Percentiles rank a stretch among this genome's conserved stretches.
Conservation (phyloP, 257 asterid species). For the Datura wrightii region DNA sequence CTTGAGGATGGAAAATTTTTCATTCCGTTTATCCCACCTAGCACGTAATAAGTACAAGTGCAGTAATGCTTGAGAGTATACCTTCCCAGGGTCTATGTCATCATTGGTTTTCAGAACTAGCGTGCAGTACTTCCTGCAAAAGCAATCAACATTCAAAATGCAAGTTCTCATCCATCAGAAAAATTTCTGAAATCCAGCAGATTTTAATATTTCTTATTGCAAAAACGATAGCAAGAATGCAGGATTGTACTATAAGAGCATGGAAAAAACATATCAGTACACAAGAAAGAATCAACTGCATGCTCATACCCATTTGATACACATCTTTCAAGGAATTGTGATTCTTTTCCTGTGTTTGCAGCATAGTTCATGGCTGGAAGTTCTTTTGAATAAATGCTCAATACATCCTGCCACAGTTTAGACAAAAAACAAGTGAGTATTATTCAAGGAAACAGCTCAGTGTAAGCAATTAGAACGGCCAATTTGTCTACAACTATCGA, state of each 20-base stretch:
- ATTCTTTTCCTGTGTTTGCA: slow-evolving; percentile 89
- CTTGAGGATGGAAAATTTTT: background rate
- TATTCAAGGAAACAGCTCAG: background rate
- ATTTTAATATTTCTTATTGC: background rate
- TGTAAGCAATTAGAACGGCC: background rate
- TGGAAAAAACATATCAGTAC: background rate
- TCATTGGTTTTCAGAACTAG: slow-evolving; percentile 61
- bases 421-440: background rate
- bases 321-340: slow-evolving; percentile 83
- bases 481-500: slow-evolving; percentile 20
- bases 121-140: slow-evolving; percentile 81
- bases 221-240: background rate
- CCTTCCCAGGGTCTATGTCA: slow-evolving; percentile 56
- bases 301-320: slow-evolving; percentile 76
- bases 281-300: background rate
- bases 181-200: background rate
- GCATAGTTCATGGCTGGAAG: slow-evolving; percentile 92
- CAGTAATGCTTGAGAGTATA: slow-evolving; percentile 36
- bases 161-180: background rate
- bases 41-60: background rate
- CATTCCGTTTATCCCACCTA: background rate
- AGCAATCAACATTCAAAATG: slow-evolving; percentile 33
- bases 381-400: slow-evolving; percentile 71
- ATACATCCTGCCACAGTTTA: slow-evolving; percentile 63
- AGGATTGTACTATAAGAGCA: background rate